phyloP scores from a whole-genome alignment of 148 eudicot species.

The Vaccinium vitisidaea region DNA sequence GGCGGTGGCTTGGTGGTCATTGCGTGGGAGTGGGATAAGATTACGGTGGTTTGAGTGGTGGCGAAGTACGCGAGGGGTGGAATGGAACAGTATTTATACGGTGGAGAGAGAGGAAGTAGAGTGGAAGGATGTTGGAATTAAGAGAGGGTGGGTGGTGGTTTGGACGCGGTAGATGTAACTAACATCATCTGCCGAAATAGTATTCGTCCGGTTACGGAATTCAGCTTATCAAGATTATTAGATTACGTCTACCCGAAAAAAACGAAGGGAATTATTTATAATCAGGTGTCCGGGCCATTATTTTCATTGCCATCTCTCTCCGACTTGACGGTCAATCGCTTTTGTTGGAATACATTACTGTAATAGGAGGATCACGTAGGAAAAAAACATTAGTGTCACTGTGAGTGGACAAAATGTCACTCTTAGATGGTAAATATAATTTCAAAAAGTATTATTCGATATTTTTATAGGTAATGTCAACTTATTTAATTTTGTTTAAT shows the following conservation, averaged over 20 bases:
- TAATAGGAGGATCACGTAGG: no score
- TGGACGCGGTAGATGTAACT: conserved; percentile 18
- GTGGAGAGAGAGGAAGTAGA: background rate
- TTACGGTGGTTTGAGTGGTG: background rate
- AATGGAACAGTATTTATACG: background rate
- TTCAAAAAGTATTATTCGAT: no score
- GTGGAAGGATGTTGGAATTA: background rate
- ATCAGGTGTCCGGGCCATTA: no score
- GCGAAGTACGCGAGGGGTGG: background rate
- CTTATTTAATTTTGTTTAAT: no score
- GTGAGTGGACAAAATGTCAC: no score
- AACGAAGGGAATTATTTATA: background rate
- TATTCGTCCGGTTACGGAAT: background rate
- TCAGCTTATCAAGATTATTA: background rate
- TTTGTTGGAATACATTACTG: no score
- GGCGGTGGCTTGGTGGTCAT: background rate
- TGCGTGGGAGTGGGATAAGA: background rate
- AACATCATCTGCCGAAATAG: background rate
- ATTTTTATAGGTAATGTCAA: no score
- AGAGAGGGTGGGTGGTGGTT: conserved; percentile 14
- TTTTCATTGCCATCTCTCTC: no score
- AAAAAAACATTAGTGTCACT: no score
- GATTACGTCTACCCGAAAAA: background rate
- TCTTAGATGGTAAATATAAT: no score
- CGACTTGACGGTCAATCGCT: no score